Evolutionary conservation across 2,329 filamentous ascomycete species (phyloP).

Genomic region (Exophiala calicioides): DNA sequence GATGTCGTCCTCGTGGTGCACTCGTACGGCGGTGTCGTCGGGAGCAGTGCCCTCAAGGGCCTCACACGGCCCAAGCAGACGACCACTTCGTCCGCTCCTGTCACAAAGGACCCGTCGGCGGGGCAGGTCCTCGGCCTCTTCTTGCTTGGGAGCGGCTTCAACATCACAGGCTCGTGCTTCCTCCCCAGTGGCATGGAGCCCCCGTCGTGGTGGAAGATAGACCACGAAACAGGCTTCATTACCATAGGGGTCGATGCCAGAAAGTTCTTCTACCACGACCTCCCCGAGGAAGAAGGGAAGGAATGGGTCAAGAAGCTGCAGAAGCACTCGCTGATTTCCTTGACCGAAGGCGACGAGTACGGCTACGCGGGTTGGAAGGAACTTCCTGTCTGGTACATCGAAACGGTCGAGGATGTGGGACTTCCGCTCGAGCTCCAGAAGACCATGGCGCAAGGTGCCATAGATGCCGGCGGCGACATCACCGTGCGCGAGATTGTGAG

Average conservation of each 20-base stretch:
- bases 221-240: slow-evolving; percentile 46
- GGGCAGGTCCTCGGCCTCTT: slow-evolving; percentile 49
- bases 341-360: slow-evolving; percentile 49
- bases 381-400: slow-evolving; percentile 51
- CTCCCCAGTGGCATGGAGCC: slow-evolving; percentile 46
- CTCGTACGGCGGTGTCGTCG: slow-evolving; percentile 53
- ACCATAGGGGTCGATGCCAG: too few species aligned
- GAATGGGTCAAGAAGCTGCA: slow-evolving; percentile 47
- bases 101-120: slow-evolving; percentile 5
- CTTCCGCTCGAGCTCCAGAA: slow-evolving; percentile 45
- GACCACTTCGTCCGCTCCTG: slow-evolving; percentile 8
- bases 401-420: slow-evolving; percentile 45
- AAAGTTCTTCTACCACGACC: slow-evolving; percentile 54
- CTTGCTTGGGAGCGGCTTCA: slow-evolving; percentile 50
- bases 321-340: slow-evolving; percentile 45
- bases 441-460: slow-evolving; percentile 42
- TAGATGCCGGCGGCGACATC: slow-evolving; percentile 36
- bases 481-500: slow-evolving; percentile 46
- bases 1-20: slow-evolving; percentile 53
- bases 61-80: slow-evolving; percentile 35
- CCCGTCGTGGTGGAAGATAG: slow-evolving; percentile 45
- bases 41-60: slow-evolving; percentile 49
- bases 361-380: slow-evolving; percentile 52
- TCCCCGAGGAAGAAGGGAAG: slow-evolving; percentile 46
- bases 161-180: slow-evolving; percentile 41